Evolutionary conservation across 2,329 filamentous ascomycete species (phyloP), one percentile per base, ranked within the genome.

Genomic region (Diaporthe velutina): DNA sequence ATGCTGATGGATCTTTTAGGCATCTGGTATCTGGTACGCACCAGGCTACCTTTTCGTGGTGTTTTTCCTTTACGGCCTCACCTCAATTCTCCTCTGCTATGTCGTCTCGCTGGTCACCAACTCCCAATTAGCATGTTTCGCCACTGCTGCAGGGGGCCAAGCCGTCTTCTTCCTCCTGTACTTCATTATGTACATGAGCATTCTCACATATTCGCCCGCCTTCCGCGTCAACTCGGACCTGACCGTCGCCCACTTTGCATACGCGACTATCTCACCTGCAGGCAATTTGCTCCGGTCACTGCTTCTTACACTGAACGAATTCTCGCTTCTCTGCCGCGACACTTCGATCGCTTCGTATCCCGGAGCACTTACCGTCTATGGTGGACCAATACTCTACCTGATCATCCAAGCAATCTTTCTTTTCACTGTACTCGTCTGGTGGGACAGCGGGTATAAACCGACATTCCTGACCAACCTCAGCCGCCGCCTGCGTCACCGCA

Each of bases 361-460:
- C 0, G 93, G 91, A 9, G 90, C 88, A 5, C 90, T 98, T 42
- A 88, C 88, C 0, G 89, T 93, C 38, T 98, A 95, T 79, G 96
- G 96, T 40, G 94, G 94, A 0, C 95, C 95, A 0, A 96, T 98
- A 48, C 83, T 97, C 0, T 98, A 97, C 81, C 89, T 98, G 2
- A 88, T 95, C 67, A 64, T 95, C 0, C 96, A 98, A 80, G 90
- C 91, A 0, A 82, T 94, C 33, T 75, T 94, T 22, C 86, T 97
- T 1, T 95, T 97, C 77, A 85, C 88, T 0, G 83, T 95, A 19
- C 87, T 98, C 0, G 86, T 98, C 19, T 96, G 93, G 92, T 90
- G 93, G 80, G 96, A 98, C 80, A 93, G 93, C 72, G 95, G 95
- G 6, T 92, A 92, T 0, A 87, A 90, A 0, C 88, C 93, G 74